Percentiles rank a stretch among this genome's conserved stretches.
These are phyloP conservation scores for Candida wancherniae DNA, from an alignment of 805 yeast species.

Conservation along the genomic window DNA sequence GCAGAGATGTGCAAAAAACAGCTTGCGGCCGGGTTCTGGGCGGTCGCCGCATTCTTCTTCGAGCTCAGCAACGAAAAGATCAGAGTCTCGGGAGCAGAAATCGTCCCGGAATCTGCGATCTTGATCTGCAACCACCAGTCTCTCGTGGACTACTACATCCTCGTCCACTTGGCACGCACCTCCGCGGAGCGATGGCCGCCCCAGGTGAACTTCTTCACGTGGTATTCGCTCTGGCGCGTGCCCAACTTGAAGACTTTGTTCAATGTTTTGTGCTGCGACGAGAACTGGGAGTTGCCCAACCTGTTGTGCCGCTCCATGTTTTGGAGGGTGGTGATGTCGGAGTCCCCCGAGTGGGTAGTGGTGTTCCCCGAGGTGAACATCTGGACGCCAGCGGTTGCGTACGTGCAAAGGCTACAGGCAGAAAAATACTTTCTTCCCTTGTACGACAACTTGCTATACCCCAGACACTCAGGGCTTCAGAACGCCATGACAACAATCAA, in stretches of 20 bases:
- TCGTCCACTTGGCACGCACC: slow-evolving; percentile 39
- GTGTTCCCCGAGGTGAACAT: slow-evolving; percentile 85
- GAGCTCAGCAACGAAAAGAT: slow-evolving; percentile 25
- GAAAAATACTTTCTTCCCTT: slow-evolving; percentile 57
- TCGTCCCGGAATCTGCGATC: slow-evolving; percentile 33
- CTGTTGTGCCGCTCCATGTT: slow-evolving; percentile 33
- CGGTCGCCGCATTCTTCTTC: slow-evolving; percentile 7
- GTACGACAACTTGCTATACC: slow-evolving; percentile 63
- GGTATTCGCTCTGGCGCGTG: slow-evolving; percentile 62
- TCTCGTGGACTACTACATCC: slow-evolving; percentile 56
- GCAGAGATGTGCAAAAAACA: slow-evolving; percentile 4
- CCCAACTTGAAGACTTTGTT: slow-evolving; percentile 50
- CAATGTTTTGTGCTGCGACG: slow-evolving; percentile 54
- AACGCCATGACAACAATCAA: slow-evolving; percentile 44
- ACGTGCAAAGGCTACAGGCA: slow-evolving; percentile 51
- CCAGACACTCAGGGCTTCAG: slow-evolving; percentile 60
- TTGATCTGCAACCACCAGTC: slow-evolving; percentile 63
- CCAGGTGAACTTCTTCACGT: slow-evolving; percentile 55
- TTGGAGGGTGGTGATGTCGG: slow-evolving; percentile 30
- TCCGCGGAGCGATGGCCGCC: slow-evolving; percentile 24
- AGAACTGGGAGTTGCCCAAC: slow-evolving; percentile 59
- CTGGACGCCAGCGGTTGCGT: slow-evolving; percentile 44
- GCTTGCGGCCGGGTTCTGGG: slow-evolving; percentile 15
- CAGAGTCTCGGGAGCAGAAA: slow-evolving; percentile 38
- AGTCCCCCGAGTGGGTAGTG: slow-evolving; percentile 56